Conservation (phyloP, 2,329 filamentous ascomycete species). For the Blastomyces percursus region DNA sequence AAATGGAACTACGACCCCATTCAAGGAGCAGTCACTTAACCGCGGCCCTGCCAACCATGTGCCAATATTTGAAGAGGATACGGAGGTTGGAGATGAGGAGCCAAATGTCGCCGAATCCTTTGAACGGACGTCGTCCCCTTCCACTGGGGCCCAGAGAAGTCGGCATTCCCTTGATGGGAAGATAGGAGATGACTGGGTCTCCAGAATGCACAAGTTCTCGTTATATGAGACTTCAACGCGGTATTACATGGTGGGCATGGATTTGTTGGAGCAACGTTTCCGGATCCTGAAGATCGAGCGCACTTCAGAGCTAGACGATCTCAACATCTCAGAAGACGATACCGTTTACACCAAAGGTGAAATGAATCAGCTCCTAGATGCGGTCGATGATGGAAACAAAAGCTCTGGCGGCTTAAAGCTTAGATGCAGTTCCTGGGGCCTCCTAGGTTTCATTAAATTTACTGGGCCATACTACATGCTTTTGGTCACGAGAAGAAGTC, state of each 20-base stretch:
- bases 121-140: slow-evolving; percentile 30
- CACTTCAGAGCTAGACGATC: slow-evolving; percentile 64
- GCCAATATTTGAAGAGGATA: slow-evolving; percentile 23
- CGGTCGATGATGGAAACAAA: slow-evolving; percentile 91
- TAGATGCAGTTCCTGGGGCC: slow-evolving; percentile 82
- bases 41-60: slow-evolving; percentile 12
- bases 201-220: slow-evolving; percentile 88
- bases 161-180: slow-evolving; percentile 24
- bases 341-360: slow-evolving; percentile 87
- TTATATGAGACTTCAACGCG: slow-evolving; percentile 88
- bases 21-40: background rate
- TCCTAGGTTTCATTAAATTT: slow-evolving; percentile 91
- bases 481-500: slow-evolving; percentile 87
- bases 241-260: slow-evolving; percentile 89
- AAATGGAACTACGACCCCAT: background rate
- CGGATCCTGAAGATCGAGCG: slow-evolving; percentile 91
- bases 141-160: slow-evolving; percentile 29
- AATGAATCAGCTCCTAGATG: slow-evolving; percentile 84
- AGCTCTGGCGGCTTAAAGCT: slow-evolving; percentile 80
- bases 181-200: slow-evolving; percentile 34
- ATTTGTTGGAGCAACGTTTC: slow-evolving; percentile 79
- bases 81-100: slow-evolving; percentile 36
- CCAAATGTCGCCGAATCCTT: slow-evolving; percentile 36
- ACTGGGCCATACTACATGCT: slow-evolving; percentile 97
- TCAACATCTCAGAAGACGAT: slow-evolving; percentile 85